These are phyloP conservation scores for Aspergillus sp. DNA, from an alignment of 2,329 filamentous ascomycete genomes.

Conservation along the genomic window DNA sequence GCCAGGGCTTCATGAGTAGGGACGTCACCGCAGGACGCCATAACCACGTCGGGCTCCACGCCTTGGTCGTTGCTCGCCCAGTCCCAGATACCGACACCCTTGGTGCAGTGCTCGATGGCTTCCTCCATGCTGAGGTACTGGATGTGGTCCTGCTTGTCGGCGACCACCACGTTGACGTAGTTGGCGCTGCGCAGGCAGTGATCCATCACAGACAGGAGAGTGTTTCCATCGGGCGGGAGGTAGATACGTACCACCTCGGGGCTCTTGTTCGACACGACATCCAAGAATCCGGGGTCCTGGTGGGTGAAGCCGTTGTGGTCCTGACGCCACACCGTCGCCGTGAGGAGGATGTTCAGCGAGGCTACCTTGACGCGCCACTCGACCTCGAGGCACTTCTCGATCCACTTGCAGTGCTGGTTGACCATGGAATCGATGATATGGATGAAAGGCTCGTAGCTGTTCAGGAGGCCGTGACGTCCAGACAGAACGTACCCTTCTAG, in stretches of 20 bases:
- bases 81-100: constrained; percentile 75
- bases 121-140: constrained; percentile 73
- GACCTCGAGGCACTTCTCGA: constrained; percentile 77
- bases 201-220: constrained; percentile 70
- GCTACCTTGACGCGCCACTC: constrained; percentile 72
- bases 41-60: constrained; percentile 68
- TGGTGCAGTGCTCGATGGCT: constrained; percentile 72
- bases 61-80: constrained; percentile 70
- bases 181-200: constrained; percentile 71
- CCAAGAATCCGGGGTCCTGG: constrained; percentile 76
- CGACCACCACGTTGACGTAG: constrained; percentile 78
- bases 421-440: constrained; percentile 84
- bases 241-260: constrained; percentile 79
- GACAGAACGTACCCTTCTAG: constrained; percentile 75
- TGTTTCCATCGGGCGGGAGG: constrained; percentile 76
- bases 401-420: constrained; percentile 82
- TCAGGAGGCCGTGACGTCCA: constrained; percentile 71
- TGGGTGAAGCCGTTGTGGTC: constrained; percentile 84
- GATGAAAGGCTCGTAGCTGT: constrained; percentile 80
- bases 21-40: constrained; percentile 74
- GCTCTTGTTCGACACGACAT: constrained; percentile 75
- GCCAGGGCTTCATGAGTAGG: constrained; percentile 72
- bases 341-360: constrained; percentile 76
- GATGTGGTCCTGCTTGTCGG: constrained; percentile 76
- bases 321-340: constrained; percentile 76